Evolutionary conservation across 2,329 filamentous ascomycete genomes (phyloP).

Genomic region (Penicillium sp.): DNA sequence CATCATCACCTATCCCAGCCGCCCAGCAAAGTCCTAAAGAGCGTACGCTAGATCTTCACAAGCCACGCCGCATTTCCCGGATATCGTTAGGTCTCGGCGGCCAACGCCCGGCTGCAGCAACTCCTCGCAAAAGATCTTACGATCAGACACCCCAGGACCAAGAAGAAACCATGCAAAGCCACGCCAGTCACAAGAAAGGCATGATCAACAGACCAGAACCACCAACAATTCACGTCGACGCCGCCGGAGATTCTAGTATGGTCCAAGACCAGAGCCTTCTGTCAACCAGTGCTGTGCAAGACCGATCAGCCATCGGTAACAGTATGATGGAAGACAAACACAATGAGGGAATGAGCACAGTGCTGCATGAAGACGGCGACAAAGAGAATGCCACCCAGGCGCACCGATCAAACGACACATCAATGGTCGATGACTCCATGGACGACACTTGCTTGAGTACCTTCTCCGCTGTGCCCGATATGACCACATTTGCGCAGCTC

Average conservation of each 20-base stretch:
- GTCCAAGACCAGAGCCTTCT: constrained; percentile 20
- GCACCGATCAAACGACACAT: constrained; percentile 25
- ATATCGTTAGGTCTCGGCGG: constrained; percentile 14
- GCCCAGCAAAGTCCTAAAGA: constrained; percentile 5
- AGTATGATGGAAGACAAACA: constrained; percentile 41
- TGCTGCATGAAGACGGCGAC: constrained; percentile 33
- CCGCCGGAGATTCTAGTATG: constrained; percentile 28
- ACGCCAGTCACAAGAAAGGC: constrained; percentile 32
- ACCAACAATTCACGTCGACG: constrained; percentile 29
- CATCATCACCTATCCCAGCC: constrained; percentile 1
- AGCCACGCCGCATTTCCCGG: constrained; percentile 16
- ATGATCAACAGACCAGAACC: constrained; percentile 22
- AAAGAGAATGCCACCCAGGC: constrained; percentile 25
- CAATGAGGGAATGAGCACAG: constrained; percentile 48
- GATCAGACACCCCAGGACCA: constrained; percentile 25
- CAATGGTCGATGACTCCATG: constrained; percentile 37
- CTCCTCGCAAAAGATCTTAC: constrained; percentile 27
- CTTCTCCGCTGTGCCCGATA: constrained; percentile 86
- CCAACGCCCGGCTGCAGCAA: constrained; percentile 8
- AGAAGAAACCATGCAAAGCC: constrained; percentile 13
- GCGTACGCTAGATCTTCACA: constrained; percentile 14
- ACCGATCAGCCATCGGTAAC: constrained; percentile 29
- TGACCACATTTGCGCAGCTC: constrained; percentile 79
- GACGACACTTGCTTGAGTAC: constrained; percentile 67
- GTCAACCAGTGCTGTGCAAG: constrained; percentile 15